phyloP scores from a whole-genome alignment of 108 stramenopile species.

The Pseudonitzschia delicatissima region DNA sequence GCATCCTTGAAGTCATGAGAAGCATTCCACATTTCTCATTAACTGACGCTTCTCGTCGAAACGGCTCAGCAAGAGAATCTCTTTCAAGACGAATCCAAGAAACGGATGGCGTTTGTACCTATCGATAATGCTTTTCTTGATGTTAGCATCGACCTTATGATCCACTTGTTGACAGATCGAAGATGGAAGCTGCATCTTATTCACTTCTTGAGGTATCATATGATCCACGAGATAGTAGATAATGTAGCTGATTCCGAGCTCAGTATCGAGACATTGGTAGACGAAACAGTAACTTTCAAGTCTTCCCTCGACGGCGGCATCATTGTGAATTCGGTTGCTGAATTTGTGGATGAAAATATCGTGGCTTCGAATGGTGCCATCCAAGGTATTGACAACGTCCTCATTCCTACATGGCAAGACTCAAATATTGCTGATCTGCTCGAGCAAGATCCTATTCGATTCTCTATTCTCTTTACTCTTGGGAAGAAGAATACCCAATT shows the following conservation, averaged over 20 bases:
- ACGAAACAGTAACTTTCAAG: neutral
- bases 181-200: constrained; percentile 2
- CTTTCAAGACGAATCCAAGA: neutral
- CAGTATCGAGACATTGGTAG: neutral
- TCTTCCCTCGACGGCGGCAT: neutral
- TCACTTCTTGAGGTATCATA: neutral
- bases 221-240: neutral
- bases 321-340: neutral
- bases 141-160: neutral
- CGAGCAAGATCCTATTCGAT: neutral
- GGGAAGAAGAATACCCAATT: neutral
- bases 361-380: neutral
- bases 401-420: neutral
- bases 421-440: neutral
- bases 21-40: neutral
- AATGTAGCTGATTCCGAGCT: neutral
- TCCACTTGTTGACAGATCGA: neutral
- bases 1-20: neutral
- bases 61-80: neutral
- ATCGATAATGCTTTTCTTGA: constrained; percentile 3
- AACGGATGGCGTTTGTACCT: neutral
- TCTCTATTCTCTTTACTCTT: neutral
- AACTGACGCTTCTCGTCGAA: neutral
- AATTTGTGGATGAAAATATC: neutral
- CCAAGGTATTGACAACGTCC: neutral